Base-by-base conservation (phyloP, 2,329 filamentous ascomycete species). In the Penicillium sp. region DNA sequence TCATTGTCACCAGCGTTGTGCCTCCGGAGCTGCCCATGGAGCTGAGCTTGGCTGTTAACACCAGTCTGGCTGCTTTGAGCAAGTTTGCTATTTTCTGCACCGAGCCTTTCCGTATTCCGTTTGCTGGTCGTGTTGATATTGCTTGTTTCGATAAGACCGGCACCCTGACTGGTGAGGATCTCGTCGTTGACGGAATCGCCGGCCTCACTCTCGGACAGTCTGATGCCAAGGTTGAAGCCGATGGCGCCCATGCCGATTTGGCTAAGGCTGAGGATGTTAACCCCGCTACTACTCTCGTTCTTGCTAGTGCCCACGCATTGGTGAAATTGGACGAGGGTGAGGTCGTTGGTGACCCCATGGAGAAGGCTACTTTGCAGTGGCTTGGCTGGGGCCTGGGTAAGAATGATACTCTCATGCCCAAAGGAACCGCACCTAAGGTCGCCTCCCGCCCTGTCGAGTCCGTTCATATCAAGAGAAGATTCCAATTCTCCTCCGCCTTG, bases 21-120 rank as follows among this genome's bases (percentile, higher is more conserved):
- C 95, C 95, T n/a, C 95, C 95, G 1, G 95, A 99, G 78, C 81
- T 99, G 61, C 95, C 95, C 13, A 99, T 99, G 95, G 96, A 99
- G 72, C 84, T 99, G 52, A 96, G 90, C 76, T 81, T 99, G 68
- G 96, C 96, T 48, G 96, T 99, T 73, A 99, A 99, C 79, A 99
- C 95, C 13, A 96, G 91, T 82, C 80, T 99, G 74, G 93, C 95
- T 49, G 93, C 95, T 27, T 82, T 99, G 37, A 96, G 93, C 77
- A 96, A 93, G 75, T 93, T 89, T 66, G 95, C 96, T 59, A 99
- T 99, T 68, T 99, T 96, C 82, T 99, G 95, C 73, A 99, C 95
- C 2, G 96, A 99, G 75, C 95, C 95, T 27, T 99, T 99, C 86
- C 89, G 95, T 55, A 99, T 99, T 68, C 96, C 96, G 0, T 98